Evolutionary conservation across 768 basidiomycete species (phyloP).

Genomic region (Phylloporus scabripes): DNA sequence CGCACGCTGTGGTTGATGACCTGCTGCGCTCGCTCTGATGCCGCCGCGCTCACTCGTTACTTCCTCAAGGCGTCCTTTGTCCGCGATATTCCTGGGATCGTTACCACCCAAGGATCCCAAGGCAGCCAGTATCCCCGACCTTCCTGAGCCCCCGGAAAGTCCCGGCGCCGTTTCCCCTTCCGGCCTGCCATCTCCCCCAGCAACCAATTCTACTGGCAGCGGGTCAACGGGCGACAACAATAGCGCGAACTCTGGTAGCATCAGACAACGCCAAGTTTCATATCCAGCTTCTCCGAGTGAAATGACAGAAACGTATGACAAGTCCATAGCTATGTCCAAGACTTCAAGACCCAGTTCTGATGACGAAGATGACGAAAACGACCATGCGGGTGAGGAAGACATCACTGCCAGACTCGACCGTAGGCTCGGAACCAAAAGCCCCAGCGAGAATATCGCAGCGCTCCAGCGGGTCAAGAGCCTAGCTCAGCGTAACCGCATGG

Average conservation of each 20-base stretch:
- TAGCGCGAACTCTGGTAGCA: slow-evolving; percentile 37
- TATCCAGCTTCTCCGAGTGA: slow-evolving; percentile 21
- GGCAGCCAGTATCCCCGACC: slow-evolving; percentile 48
- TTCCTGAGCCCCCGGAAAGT: slow-evolving; percentile 64
- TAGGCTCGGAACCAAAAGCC: slow-evolving; percentile 31
- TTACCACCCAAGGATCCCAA: slow-evolving; percentile 38
- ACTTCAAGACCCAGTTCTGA: slow-evolving; percentile 31
- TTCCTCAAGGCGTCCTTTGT: slow-evolving; percentile 49
- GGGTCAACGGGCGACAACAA: slow-evolving; percentile 64
- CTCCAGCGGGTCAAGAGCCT: slow-evolving; percentile 66
- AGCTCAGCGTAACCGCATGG: slow-evolving; percentile 68
- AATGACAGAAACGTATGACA: slow-evolving; percentile 39
- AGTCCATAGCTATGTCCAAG: slow-evolving; percentile 23
- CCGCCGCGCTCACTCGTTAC: slow-evolving; percentile 43
- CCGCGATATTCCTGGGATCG: slow-evolving; percentile 54
- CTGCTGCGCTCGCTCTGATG: slow-evolving; percentile 34
- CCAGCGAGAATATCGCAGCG: slow-evolving; percentile 52
- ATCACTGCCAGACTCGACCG: slow-evolving; percentile 51
- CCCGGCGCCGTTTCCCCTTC: slow-evolving; percentile 52
- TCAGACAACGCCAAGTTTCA: slow-evolving; percentile 32
- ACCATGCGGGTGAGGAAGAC: slow-evolving; percentile 55
- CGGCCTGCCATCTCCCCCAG: slow-evolving; percentile 78
- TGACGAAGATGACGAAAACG: slow-evolving; percentile 46
- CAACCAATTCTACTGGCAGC: slow-evolving; percentile 80
- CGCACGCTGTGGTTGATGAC: slow-evolving; percentile 26